Conservation (phyloP, 805 yeast species). For the Barnettozyma wickerhamii region DNA sequence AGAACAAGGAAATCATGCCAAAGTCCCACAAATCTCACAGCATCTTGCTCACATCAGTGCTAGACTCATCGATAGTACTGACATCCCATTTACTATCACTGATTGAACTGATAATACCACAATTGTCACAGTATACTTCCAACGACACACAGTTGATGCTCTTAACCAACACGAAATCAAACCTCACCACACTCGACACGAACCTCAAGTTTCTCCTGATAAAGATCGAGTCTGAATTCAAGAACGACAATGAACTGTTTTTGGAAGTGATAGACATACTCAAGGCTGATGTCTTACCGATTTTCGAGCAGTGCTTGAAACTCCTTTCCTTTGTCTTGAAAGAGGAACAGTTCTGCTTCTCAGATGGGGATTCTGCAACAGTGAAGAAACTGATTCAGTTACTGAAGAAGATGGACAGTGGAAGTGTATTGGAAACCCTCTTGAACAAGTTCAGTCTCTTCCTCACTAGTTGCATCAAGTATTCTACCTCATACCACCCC, state of each 20-base stretch:
- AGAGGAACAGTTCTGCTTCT: too few relatives aligned
- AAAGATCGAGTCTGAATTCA: constrained; percentile 4
- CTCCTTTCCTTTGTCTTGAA: not conserved
- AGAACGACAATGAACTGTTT: constrained; percentile 6
- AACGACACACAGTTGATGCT: not conserved
- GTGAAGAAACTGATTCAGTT: not conserved
- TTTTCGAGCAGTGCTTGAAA: constrained; percentile 5
- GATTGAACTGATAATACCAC: constrained; percentile 4
- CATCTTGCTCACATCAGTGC: constrained; percentile 3
- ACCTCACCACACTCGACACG: constrained; percentile 3
- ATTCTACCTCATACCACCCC: not conserved
- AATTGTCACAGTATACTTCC: not conserved
- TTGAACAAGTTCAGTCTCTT: constrained; percentile 1
- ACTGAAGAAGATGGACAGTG: not conserved
- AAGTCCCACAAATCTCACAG: constrained; percentile 3
- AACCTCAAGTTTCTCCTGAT: constrained; percentile 6
- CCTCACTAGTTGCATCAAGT: constrained; percentile 3
- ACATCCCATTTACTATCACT: not conserved
- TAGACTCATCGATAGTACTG: constrained; percentile 2
- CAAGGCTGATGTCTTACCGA: constrained; percentile 7
- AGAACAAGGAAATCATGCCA: too few relatives aligned
- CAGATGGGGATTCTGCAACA: not conserved
- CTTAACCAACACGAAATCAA: constrained; percentile 4
- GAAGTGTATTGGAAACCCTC: constrained; percentile 2
- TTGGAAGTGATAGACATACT: constrained; percentile 5